These are phyloP conservation scores for Ajuga reptans DNA, from an alignment of 305 asterid species.

Conservation along the genomic window DNA sequence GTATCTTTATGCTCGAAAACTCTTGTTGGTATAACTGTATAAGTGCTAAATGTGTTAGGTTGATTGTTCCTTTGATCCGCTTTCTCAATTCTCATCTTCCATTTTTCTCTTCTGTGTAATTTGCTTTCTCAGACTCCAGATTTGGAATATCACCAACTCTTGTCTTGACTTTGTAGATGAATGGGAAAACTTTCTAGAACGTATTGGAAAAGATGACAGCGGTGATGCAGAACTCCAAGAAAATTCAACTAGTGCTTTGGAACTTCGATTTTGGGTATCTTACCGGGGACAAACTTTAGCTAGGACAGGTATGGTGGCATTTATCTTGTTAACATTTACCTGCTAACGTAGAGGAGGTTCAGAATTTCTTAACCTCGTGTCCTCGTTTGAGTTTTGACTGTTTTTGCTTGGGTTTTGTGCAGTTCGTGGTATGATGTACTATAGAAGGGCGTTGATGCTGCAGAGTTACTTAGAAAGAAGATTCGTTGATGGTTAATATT, in stretches of 20 bases:
- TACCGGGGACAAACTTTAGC: conserved; percentile 97
- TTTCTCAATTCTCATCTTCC: background rate
- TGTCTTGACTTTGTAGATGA: conserved; percentile 49
- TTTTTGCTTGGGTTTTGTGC: conserved; percentile 26
- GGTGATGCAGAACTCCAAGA: conserved; percentile 79
- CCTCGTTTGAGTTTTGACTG: conserved; percentile 4
- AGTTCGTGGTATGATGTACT: conserved; percentile 99
- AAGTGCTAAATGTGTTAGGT: too few relatives aligned
- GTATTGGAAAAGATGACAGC: conserved; percentile 61
- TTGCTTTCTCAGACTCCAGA: background rate
- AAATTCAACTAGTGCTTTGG: conserved; percentile 68
- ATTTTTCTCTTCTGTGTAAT: background rate
- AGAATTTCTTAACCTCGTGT: conserved; percentile 4
- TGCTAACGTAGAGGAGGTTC: background rate
- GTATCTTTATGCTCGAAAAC: background rate
- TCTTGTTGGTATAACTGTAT: background rate
- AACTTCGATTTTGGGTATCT: conserved; percentile 99
- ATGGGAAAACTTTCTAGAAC: conserved; percentile 96
- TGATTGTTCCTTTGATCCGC: background rate
- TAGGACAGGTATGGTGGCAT: conserved; percentile 61
- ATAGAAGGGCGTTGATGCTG: conserved; percentile 94
- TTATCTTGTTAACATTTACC: conserved; percentile 4
- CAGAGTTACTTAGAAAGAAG: conserved; percentile 87
- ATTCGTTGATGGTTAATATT: conserved; percentile 63
- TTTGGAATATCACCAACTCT: conserved; percentile 6